Percentiles rank a stretch among this genome's conserved stretches.
These are phyloP conservation scores for Magnusiomyces tetraspermus DNA, from an alignment of 1,139 yeast genomes.

Conservation along the genomic window DNA sequence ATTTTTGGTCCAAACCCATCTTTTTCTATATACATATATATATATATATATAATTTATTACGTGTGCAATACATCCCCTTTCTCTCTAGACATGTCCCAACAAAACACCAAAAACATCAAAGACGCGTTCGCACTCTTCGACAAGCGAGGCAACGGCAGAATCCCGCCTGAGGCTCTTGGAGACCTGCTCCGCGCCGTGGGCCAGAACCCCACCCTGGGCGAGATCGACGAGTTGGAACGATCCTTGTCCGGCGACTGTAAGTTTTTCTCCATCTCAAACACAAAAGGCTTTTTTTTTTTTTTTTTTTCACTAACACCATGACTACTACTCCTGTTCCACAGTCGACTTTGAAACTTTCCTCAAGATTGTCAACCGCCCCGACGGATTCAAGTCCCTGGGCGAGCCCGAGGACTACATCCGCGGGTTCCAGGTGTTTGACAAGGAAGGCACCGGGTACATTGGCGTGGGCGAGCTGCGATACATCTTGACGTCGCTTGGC, in stretches of 20 bases:
- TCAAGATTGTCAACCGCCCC: slow-evolving; percentile 71
- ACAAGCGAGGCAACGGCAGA: slow-evolving; percentile 90
- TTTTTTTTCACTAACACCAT: slow-evolving; percentile 24
- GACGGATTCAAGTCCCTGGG: slow-evolving; percentile 86
- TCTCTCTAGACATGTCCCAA: slow-evolving; percentile 4
- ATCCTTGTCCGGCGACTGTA: slow-evolving; percentile 31
- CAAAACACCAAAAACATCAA: slow-evolving; percentile 57
- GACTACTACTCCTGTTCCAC: slow-evolving; percentile 15
- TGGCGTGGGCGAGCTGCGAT: slow-evolving; percentile 91
- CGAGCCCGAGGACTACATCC: slow-evolving; percentile 91
- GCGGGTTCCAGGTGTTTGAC: slow-evolving; percentile 97
- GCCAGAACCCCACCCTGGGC: slow-evolving; percentile 94
- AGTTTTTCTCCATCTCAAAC: slow-evolving; percentile 12
- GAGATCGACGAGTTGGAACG: slow-evolving; percentile 71
- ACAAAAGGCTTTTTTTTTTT: not conserved
- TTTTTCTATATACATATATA: not conserved
- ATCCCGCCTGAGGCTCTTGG: slow-evolving; percentile 86
- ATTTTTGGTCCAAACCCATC: no score
- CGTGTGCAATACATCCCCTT: no score
- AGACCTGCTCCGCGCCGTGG: slow-evolving; percentile 90
- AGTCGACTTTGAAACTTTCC: slow-evolving; percentile 67
- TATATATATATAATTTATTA: not conserved
- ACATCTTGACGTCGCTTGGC: slow-evolving; percentile 93
- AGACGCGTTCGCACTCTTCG: slow-evolving; percentile 96
- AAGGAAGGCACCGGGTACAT: slow-evolving; percentile 96